Evolutionary conservation across 768 basidiomycete species (phyloP).

Genomic region (Pisolithus albus): DNA sequence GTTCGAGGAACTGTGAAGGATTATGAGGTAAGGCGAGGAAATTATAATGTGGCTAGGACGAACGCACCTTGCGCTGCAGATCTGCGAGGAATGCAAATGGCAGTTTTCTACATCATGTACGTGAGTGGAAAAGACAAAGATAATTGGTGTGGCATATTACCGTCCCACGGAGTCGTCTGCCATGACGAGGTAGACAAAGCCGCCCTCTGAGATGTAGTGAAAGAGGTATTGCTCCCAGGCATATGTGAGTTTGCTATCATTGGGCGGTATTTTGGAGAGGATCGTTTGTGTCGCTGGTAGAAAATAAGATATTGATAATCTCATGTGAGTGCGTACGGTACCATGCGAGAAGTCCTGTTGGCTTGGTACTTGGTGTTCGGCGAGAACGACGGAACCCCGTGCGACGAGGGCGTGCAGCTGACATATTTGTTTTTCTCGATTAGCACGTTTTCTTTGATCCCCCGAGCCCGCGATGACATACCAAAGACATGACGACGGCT

Average conservation of each 20-base stretch:
- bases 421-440: too few relatives aligned
- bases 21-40: slow-evolving; percentile 1
- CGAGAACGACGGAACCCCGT: slow-evolving; percentile 71
- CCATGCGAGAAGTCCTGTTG: slow-evolving; percentile 88
- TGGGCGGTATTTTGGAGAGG: slow-evolving; percentile 91
- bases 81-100: slow-evolving; percentile 92
- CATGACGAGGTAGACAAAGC: slow-evolving; percentile 87
- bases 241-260: slow-evolving; percentile 76
- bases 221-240: slow-evolving; percentile 92
- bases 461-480: slow-evolving; percentile 3
- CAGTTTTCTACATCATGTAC: slow-evolving; percentile 52
- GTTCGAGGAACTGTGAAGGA: slow-evolving; percentile 46
- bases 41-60: slow-evolving; percentile 1
- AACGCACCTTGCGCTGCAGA: slow-evolving; percentile 65
- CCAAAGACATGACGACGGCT: slow-evolving; percentile 19
- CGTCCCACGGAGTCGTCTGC: slow-evolving; percentile 89
- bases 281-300: slow-evolving; percentile 75
- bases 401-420: slow-evolving; percentile 85
- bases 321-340: slow-evolving; percentile 21
- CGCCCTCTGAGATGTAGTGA: slow-evolving; percentile 88
- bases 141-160: slow-evolving; percentile 28
- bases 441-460: background rate
- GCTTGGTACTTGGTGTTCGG: slow-evolving; percentile 69
- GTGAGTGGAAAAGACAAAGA: background rate
- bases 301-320: background rate